Base-by-base conservation (phyloP, 2,329 filamentous ascomycete species). In the Talaromyces sp. region DNA sequence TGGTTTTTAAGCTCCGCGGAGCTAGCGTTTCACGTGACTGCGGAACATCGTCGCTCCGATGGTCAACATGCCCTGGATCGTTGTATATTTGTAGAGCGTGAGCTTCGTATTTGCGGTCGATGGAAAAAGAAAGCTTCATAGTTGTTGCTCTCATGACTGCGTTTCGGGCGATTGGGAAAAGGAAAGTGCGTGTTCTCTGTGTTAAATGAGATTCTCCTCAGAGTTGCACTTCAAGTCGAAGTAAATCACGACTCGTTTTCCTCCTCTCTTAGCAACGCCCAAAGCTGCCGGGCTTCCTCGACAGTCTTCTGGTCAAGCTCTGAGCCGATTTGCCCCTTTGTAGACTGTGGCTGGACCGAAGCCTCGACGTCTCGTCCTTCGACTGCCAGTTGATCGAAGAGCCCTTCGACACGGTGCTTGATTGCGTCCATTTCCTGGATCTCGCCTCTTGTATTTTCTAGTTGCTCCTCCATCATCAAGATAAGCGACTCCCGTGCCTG, bases 401-500 rank as follows among this genome's bases (percentile, higher is more conserved):
- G 70, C 12, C 61, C 64, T 57, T 76, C 84, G 56, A 96, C 78
- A 0, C 87, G 88, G 61, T 86, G 85, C 62, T 97, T 81, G 59
- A 93, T 81, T 43, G 85, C 82, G 68, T 87, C 85, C 63, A 94
- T 89, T 75, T 88, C 89, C 65, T 88, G 86, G 57, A 92, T 91
- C 75, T 97, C 92, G 58, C 83, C 84, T 65, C 83, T 85, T 59
- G 88, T 88, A 66, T 80, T 82, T 66, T 90, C 86, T 31, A 96
- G 77, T 69, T 93, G 89, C 65, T 89, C 88, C 75, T 96, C 90
- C 89, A 97, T 92, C 79, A 93, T 84, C 65, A 88, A 77, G 32
- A 96, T 96, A 61, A 96, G 80, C 29, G 88, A 92, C 77, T 97
- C 92, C 51, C 93, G 80, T 26, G 92, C 92, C 77, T 97, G 93